A percentile compares a stretch with the other conserved stretches of the same genome.
These are phyloP conservation scores for Chalaropsis thielavioides DNA, from an alignment of 2,329 filamentous ascomycete species.

Conservation along the genomic window DNA sequence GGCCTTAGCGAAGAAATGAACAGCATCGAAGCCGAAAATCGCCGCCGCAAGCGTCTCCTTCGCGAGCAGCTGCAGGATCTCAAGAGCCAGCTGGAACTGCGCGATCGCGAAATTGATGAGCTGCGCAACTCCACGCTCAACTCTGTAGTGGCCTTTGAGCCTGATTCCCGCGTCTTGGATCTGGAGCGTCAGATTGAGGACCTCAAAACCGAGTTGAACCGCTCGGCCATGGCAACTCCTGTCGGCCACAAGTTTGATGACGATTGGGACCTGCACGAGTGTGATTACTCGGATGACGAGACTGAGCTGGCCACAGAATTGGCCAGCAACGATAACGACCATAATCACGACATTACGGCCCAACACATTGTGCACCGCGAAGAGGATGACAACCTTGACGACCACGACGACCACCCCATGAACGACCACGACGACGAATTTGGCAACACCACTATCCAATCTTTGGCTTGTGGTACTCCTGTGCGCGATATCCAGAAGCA, in stretches of 20 bases:
- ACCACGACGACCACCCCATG: conserved; percentile 21
- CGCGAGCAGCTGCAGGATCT: conserved; percentile 37
- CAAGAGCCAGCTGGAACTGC: conserved; percentile 33
- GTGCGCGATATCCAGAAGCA: conserved; percentile 24
- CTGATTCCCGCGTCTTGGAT: conserved; percentile 26
- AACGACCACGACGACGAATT: conserved; percentile 28
- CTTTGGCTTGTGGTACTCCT: conserved; percentile 38
- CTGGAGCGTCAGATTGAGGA: conserved; percentile 29
- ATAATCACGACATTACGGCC: conserved; percentile 20
- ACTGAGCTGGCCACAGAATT: conserved; percentile 11
- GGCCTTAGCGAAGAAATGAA: conserved; percentile 46
- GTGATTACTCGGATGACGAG: conserved; percentile 7
- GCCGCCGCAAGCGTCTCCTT: conserved; percentile 26
- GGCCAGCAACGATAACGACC: conserved; percentile 10
- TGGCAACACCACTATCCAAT: conserved; percentile 37
- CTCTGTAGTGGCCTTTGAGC: conserved; percentile 30
- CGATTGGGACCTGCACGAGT: conserved; percentile 7
- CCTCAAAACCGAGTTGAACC: conserved; percentile 25
- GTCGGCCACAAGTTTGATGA: conserved; percentile 8
- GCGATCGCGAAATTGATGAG: conserved; percentile 39
- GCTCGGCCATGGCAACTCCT: conserved; percentile 13
- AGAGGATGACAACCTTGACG: conserved; percentile 26
- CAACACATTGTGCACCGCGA: conserved; percentile 14
- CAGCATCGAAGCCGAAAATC: conserved; percentile 34
- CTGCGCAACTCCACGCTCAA: conserved; percentile 36